Evolutionary conservation across 2,329 filamentous ascomycete genomes (phyloP).

Genomic region (Alternaria viburni): DNA sequence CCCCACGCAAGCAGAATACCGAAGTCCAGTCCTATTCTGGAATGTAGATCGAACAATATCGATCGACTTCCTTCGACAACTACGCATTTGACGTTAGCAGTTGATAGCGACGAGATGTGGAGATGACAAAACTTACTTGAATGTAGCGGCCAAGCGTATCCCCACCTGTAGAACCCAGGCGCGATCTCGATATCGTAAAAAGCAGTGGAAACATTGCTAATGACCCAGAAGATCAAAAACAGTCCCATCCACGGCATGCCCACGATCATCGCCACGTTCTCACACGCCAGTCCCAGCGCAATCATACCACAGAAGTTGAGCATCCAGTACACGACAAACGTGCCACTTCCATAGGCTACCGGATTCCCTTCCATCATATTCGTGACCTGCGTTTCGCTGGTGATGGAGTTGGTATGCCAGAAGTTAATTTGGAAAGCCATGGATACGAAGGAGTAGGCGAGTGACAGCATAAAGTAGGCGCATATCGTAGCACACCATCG

Average conservation of each 20-base stretch:
- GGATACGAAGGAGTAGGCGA: conserved; percentile 68
- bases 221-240: conserved; percentile 73
- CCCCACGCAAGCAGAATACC: conserved; percentile 66
- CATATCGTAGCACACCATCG: conserved; percentile 62
- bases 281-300: conserved; percentile 67
- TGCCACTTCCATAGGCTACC: conserved; percentile 62
- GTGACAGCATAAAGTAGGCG: conserved; percentile 67
- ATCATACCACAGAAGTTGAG: conserved; percentile 69
- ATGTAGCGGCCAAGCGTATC: conserved; percentile 69
- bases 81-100: conserved; percentile 17
- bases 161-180: conserved; percentile 66
- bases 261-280: conserved; percentile 69
- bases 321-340: conserved; percentile 69
- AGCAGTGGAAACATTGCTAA: conserved; percentile 66
- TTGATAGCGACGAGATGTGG: too few relatives aligned
- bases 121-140: conserved; percentile 51
- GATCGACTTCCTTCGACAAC: conserved; percentile 65
- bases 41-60: conserved; percentile 67
- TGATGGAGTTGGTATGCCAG: conserved; percentile 48
- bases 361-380: conserved; percentile 51
- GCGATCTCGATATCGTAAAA: conserved; percentile 67
- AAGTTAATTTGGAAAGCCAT: conserved; percentile 70
- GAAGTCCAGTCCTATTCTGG: conserved; percentile 65
- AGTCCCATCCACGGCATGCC: conserved; percentile 66
- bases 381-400: conserved; percentile 53